Base-by-base conservation (phyloP, 352 stramenopile species). In the Blastocystis hominis region DNA sequence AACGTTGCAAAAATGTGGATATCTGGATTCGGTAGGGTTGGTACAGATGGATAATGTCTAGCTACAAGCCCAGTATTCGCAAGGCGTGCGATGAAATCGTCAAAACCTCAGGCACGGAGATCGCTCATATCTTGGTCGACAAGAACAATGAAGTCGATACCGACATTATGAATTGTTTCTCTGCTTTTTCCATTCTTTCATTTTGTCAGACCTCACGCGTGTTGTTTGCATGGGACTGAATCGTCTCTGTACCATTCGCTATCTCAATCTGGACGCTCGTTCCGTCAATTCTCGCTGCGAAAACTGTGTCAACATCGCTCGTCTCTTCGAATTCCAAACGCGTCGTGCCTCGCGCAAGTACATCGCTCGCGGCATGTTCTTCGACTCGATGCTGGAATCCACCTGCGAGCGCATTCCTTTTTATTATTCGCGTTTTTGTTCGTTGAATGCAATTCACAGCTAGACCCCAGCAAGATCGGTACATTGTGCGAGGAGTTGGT, bases 221-320 rank as follows among this genome's bases (percentile, higher is more conserved):
- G 76, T 86, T n/a, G 76, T 86, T 7, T 86, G 76, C 47, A 86
- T 86, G 76, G 76, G 76, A 40, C 53, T 86, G 0, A 76, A 72
- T 75, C 59, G 53, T 5, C 20, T 86, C 13, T 86, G 76, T 44
- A 86, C 72, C 20, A 86, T 86, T 46, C 72, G 68, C 6, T 86
- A 86, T 24, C 53, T 86, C 9, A 86, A 86, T 36, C 38, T 86
- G 40, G 76, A 86, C 46, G 63, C 76, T 24, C 59, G 59, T 0
- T 76, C 59, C 42, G 76, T 86, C 13, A 75, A 86, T 40, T 72
- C 59, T 2, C n/a, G 77, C 17, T 86, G 76, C 47, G 76, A 76
- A 42, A 70, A 86, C 53, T 86, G 76, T 0, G 44, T 86, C 5
- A 86, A 86, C 40, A 46, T 86, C 13, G 76, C 63, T 44, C 76